A percentile compares a stretch with the other conserved stretches of the same genome.
phyloP scores from a whole-genome alignment of 306 rosid genomes.

The Senna siamea region DNA sequence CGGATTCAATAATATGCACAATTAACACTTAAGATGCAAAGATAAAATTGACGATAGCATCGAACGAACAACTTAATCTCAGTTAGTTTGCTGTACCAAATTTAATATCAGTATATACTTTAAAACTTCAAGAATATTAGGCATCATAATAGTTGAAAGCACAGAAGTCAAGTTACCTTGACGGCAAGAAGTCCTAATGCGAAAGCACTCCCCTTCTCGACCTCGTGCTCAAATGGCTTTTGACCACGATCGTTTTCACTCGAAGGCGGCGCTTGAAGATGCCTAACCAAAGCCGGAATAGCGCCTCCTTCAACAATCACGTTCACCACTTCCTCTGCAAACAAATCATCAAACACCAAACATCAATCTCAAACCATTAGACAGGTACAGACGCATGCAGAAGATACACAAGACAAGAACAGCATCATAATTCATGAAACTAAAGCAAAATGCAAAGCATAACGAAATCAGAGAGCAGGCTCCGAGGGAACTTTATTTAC shows the following conservation, averaged over 20 bases:
- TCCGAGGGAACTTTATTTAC: slow-evolving; percentile 48
- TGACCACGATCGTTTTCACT: slow-evolving; percentile 50
- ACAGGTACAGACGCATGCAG: slow-evolving; percentile 30
- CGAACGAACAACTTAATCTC: slow-evolving; percentile 2
- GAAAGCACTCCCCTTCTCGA: slow-evolving; percentile 97
- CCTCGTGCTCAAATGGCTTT: slow-evolving; percentile 90
- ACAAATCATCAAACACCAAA: slow-evolving; percentile 31
- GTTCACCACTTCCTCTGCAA: slow-evolving; percentile 92
- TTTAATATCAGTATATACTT: neutral
- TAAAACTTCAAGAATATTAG: slow-evolving; percentile 19
- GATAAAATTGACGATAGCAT: neutral
- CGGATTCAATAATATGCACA: neutral
- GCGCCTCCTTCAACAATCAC: slow-evolving; percentile 97
- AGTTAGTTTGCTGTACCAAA: neutral
- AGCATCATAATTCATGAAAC: slow-evolving; percentile 31
- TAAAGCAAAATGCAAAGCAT: slow-evolving; percentile 11
- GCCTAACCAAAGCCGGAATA: slow-evolving; percentile 84
- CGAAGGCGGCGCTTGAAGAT: slow-evolving; percentile 78
- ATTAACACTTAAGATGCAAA: neutral
- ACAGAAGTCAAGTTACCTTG: slow-evolving; percentile 58
- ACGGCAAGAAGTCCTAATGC: slow-evolving; percentile 98
- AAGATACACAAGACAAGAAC: slow-evolving; percentile 13
- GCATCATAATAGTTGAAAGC: neutral
- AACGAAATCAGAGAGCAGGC: slow-evolving; percentile 46
- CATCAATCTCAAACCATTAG: slow-evolving; percentile 14